These are phyloP conservation scores for Trypanosoma grayi DNA, from an alignment of 208 protist genomes.

Conservation along the genomic window DNA sequence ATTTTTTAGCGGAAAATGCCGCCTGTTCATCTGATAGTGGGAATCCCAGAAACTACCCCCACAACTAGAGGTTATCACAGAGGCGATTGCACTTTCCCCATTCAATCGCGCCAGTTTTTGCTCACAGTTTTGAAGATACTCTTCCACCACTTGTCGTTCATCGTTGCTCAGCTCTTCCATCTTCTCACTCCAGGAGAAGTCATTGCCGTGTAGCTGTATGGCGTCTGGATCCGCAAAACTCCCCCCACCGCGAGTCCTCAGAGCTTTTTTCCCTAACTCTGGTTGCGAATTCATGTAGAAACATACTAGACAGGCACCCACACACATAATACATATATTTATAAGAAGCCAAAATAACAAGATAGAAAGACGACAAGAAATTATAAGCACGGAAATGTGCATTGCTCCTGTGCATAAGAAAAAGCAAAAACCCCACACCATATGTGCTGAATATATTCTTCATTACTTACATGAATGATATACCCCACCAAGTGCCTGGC, in stretches of 20 bases:
- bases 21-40: slow-evolving; percentile 48
- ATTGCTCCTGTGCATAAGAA: too few species aligned
- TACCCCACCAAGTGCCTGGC: too few species aligned
- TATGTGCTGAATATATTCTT: too few species aligned
- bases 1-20: slow-evolving; percentile 82
- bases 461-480: too few species aligned
- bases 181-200: slow-evolving; percentile 58
- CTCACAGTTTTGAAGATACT: slow-evolving; percentile 30
- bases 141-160: slow-evolving; percentile 27
- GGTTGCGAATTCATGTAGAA: too few species aligned
- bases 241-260: slow-evolving; percentile 38
- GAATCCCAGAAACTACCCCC: slow-evolving; percentile 41
- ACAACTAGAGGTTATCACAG: neutral
- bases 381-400: too few species aligned
- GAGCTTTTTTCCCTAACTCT: too few species aligned
- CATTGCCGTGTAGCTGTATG: slow-evolving; percentile 67
- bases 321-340: too few species aligned
- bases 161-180: slow-evolving; percentile 29
- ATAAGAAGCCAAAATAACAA: too few species aligned
- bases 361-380: too few species aligned
- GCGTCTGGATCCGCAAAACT: slow-evolving; percentile 48
- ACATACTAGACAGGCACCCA: too few species aligned
- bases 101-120: neutral
- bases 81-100: neutral
- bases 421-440: too few species aligned